phyloP scores from a whole-genome alignment of 768 basidiomycete genomes.

The Naganishia randhawae region DNA sequence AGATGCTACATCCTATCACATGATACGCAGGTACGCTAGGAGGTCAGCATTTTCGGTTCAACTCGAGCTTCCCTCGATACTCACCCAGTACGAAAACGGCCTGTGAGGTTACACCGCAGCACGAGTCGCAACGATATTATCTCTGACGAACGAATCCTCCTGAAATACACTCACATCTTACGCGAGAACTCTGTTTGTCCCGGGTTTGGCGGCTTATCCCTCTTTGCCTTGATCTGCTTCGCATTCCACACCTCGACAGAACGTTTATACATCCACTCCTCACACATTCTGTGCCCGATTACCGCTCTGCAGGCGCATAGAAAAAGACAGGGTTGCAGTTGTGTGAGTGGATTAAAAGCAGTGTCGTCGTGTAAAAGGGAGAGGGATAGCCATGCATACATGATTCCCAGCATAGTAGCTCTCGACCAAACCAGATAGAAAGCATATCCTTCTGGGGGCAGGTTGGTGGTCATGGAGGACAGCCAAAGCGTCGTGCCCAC shows the following conservation, averaged over 20 bases:
- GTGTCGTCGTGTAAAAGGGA: background rate
- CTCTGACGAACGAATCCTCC: background rate
- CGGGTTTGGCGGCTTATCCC: slow-evolving; percentile 23
- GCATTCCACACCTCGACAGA: slow-evolving; percentile 31
- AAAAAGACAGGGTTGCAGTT: too few relatives aligned
- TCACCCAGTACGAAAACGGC: slow-evolving; percentile 30
- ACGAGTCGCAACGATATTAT: too few relatives aligned
- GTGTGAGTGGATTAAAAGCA: too few relatives aligned
- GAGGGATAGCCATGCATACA: slow-evolving; percentile 23
- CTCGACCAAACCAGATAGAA: slow-evolving; percentile 30
- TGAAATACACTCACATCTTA: slow-evolving; percentile 20
- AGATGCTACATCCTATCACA: slow-evolving; percentile 27
- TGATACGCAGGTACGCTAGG: background rate
- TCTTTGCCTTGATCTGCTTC: slow-evolving; percentile 24
- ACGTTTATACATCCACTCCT: slow-evolving; percentile 17
- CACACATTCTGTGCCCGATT: slow-evolving; percentile 27
- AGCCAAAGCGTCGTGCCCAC: slow-evolving; percentile 23
- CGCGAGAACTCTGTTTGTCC: slow-evolving; percentile 29
- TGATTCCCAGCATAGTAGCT: slow-evolving; percentile 25
- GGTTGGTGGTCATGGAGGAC: slow-evolving; percentile 22
- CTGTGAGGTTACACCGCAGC: background rate
- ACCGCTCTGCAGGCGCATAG: slow-evolving; percentile 19
- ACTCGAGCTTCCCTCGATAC: background rate
- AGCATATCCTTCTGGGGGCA: slow-evolving; percentile 27
- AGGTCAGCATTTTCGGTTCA: background rate